Evolutionary conservation across 139 green algal species (phyloP).

Genomic region (Tetradesmus lagerheimii): DNA sequence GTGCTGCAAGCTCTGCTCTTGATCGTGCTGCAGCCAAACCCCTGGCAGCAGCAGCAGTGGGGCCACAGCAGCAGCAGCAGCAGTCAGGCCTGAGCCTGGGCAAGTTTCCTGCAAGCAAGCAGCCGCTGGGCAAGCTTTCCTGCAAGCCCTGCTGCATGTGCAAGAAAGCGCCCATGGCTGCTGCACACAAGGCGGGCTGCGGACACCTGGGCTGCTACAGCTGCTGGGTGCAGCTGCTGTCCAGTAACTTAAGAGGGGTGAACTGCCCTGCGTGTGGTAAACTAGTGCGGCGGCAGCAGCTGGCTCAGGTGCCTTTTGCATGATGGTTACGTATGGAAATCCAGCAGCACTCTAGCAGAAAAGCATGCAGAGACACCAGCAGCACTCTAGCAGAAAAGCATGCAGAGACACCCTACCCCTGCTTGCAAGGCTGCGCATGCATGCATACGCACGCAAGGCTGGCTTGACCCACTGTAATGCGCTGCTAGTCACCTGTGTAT

Average conservation of each 20-base stretch:
- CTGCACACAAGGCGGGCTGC: conserved; percentile 66
- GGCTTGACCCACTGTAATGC: too few relatives aligned
- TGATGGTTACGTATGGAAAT: too few relatives aligned
- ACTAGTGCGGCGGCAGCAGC: conserved; percentile 61
- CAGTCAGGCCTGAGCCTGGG: conserved; percentile 1
- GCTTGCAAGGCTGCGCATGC: too few relatives aligned
- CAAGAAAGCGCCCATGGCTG: conserved; percentile 56
- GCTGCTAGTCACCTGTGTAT: too few relatives aligned
- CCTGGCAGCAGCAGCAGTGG: conserved; percentile 15
- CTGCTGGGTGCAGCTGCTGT: conserved; percentile 74
- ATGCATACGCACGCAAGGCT: too few relatives aligned
- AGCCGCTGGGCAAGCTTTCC: not conserved
- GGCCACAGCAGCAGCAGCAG: not conserved
- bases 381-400: too few relatives aligned
- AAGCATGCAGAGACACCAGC: too few relatives aligned
- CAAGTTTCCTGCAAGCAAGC: not conserved
- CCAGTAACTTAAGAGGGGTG: conserved; percentile 41
- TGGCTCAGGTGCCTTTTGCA: conserved; percentile 50
- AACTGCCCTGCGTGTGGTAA: conserved; percentile 60
- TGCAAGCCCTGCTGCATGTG: conserved; percentile 56
- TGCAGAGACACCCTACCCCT: too few relatives aligned
- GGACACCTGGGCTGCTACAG: conserved; percentile 73
- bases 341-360: not conserved
- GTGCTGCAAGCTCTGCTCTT: not conserved
- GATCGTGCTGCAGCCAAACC: conserved; percentile 1